Evolutionary conservation across 148 eudicot genomes (phyloP).

Genomic region (Selenicereus undatus): DNA sequence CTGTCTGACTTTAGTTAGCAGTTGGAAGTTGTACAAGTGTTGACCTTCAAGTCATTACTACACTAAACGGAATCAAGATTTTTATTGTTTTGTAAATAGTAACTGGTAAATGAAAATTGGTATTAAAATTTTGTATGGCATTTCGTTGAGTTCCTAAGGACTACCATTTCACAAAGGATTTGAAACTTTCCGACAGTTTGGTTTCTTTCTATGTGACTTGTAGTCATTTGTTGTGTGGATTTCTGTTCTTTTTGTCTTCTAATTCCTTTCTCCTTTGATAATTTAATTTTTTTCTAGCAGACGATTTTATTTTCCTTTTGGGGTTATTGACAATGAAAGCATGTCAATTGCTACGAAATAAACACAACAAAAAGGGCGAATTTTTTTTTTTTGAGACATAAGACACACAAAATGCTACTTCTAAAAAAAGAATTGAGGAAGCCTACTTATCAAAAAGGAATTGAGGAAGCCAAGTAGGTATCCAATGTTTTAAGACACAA

Average conservation of each 20-base stretch:
- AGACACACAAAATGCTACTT: too few species aligned
- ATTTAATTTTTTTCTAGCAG: too few species aligned
- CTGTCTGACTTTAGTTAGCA: not conserved
- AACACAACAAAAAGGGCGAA: too few species aligned
- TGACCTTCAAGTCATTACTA: not conserved
- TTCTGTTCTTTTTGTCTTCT: not conserved
- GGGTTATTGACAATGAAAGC: too few species aligned
- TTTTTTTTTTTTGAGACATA: too few species aligned
- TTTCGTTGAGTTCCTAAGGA: not conserved
- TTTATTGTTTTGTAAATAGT: too few species aligned
- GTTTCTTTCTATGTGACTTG: not conserved
- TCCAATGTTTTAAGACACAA: too few species aligned
- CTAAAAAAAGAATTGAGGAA: too few species aligned
- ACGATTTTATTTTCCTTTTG: too few species aligned
- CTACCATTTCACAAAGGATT: not conserved
- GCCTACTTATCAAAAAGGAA: too few species aligned
- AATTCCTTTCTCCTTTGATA: not conserved
- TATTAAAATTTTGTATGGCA: not conserved
- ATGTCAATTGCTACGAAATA: too few species aligned
- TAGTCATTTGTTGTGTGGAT: not conserved
- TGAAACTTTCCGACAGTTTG: not conserved
- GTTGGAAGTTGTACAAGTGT: not conserved
- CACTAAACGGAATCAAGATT: not conserved
- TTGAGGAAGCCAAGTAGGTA: too few species aligned
- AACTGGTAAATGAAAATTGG: not conserved